Conservation (phyloP, 106 monocot species). For the Vanilla planifolia region DNA sequence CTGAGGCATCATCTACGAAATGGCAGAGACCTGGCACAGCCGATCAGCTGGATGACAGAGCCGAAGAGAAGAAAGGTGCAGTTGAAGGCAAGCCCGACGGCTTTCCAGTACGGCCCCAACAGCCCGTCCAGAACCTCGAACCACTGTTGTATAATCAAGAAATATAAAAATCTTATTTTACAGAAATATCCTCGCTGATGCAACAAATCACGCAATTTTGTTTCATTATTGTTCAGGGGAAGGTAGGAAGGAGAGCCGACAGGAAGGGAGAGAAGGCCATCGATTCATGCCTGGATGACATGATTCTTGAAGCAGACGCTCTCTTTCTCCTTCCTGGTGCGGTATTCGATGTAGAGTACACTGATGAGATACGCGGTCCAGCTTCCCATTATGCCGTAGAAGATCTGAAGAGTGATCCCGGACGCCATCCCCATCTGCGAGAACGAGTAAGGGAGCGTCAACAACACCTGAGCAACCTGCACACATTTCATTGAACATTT, state of each 20-base stretch:
- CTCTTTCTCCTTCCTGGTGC: conserved; percentile 81
- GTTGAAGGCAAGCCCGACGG: conserved; percentile 46
- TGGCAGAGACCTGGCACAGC: conserved; percentile 7
- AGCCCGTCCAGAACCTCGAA: conserved; percentile 62
- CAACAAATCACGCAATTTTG: background rate
- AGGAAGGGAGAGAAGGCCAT: background rate
- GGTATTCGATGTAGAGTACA: conserved; percentile 87
- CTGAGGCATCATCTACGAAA: too few relatives aligned
- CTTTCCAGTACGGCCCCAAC: conserved; percentile 45
- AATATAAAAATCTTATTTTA: background rate
- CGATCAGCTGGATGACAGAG: conserved; percentile 60
- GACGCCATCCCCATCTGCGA: conserved; percentile 90
- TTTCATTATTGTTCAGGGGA: background rate
- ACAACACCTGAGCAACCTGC: conserved; percentile 78
- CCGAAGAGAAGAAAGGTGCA: conserved; percentile 67
- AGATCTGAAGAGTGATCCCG: conserved; percentile 66
- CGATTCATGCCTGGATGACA: conserved; percentile 58
- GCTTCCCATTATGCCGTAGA: conserved; percentile 88
- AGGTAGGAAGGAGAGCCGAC: background rate
- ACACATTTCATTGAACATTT: background rate
- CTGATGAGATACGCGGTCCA: conserved; percentile 98
- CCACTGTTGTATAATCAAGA: conserved; percentile 26
- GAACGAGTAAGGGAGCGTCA: conserved; percentile 91
- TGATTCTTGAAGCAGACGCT: conserved; percentile 81
- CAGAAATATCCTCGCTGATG: background rate